Conservation (phyloP, 306 rosid genomes). For the cucumber (Cucumis sativus) region Cucumber_9930_V3 NC_026661.2:14012001-14012500, state of each 20-base stretch:
- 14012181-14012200: not conserved
- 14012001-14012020: not conserved
- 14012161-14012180: not conserved
- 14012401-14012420: slow-evolving; percentile 4
- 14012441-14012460: not conserved
- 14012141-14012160: not conserved
- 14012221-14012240: not conserved
- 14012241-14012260: slow-evolving; percentile 6
- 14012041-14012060: not conserved
- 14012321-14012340: slow-evolving; percentile 8
- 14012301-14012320: not conserved
- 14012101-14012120: not conserved
- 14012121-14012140: not conserved
- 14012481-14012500: not conserved
- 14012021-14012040: not conserved
- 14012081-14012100: not conserved
- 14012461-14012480: not conserved
- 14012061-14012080: not conserved
- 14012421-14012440: not conserved
- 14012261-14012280: slow-evolving; percentile 3
- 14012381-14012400: slow-evolving; percentile 4
- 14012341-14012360: slow-evolving; percentile 2
- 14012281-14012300: slow-evolving; percentile 1
- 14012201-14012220: not conserved
- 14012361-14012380: not conserved